Base-by-base conservation (phyloP, 106 monocot genomes). In the Triglochin maritima region DNA sequence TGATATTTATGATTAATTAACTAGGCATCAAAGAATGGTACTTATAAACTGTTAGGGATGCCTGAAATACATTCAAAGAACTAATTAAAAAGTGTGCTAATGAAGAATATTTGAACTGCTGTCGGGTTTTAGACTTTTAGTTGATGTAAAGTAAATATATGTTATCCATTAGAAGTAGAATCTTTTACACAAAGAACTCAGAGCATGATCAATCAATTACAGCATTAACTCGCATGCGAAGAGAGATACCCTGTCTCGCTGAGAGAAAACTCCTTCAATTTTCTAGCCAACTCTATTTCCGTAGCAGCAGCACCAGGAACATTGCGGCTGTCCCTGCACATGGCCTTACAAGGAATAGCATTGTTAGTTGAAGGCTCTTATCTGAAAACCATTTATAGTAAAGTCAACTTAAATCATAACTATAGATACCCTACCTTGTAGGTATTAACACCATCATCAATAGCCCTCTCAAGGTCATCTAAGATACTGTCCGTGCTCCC, bases 401-500 rank as follows among this genome's bases (percentile, higher is more conserved):
- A 29, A 29, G 29, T 16, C 15, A 64, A 64, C 49, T 8, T 8
- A 62, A 12, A 15, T 48, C 9, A 42, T 4, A 7, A 52, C 8
- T 59, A 59, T 17, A 59, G 2, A 4, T 16, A 41, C 53, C 41
- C 50, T 12, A 98, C 91, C 86, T 98, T 98, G 76, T 91, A 98
- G 12, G 91, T 86, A 78, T 98, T 98, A 57, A 98, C 96, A 77
- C 96, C 96, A 79, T 98, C 96, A 79, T 98, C 96, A 72, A 98
- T 86, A 17, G 96, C 96, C 78, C 96, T 86, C 73, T 98, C 96
- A 73, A 98, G 88, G 64, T 98, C 90, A 81, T 98, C 96, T 47
- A 98, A 64, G 71, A 98, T 92, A 77, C 96, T 92, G 43, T 98
- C 96, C 60, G 96, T 98, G 61, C 96, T 98, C 10, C 88, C 91